Percentiles rank a stretch among this genome's conserved stretches.
These are phyloP conservation scores for Plasmodium ovale DNA, from an alignment of 169 alveolate genomes.

Conservation along the genomic window DNA sequence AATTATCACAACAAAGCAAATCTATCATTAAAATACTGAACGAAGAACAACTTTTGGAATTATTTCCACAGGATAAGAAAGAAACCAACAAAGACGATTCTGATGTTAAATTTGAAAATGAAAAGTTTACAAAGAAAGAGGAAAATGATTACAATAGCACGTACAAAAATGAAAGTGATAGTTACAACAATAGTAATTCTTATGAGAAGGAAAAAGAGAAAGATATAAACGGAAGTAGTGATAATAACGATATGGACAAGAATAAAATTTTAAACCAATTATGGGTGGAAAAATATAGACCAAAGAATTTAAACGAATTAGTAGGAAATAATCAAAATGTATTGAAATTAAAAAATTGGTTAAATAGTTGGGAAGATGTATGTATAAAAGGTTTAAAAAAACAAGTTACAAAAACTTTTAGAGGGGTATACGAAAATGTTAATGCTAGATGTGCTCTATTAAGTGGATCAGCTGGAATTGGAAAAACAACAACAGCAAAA, in stretches of 20 bases:
- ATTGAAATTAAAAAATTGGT: constrained; percentile 93
- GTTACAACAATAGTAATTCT: constrained; percentile 11
- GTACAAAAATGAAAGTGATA: not conserved
- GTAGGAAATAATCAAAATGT: constrained; percentile 93
- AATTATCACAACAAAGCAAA: constrained; percentile 75
- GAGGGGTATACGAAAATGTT: constrained; percentile 78
- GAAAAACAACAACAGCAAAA: constrained; percentile 97
- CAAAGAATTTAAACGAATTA: constrained; percentile 91
- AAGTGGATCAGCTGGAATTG: constrained; percentile 99
- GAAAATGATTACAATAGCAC: not conserved
- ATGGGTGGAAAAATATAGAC: constrained; percentile 96
- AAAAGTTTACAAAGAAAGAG: not conserved
- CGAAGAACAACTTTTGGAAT: constrained; percentile 86
- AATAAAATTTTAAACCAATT: constrained; percentile 66
- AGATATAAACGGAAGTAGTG: not conserved
- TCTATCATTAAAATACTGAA: constrained; percentile 81
- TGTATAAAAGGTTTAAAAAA: constrained; percentile 88
- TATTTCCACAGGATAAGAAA: constrained; percentile 78
- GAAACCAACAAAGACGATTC: constrained; percentile 8
- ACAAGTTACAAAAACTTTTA: constrained; percentile 64
- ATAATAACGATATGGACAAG: not conserved
- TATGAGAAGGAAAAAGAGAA: not conserved
- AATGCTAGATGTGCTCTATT: constrained; percentile 95
- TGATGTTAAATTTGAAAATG: not conserved
- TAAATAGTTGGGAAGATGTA: constrained; percentile 95